Conservation (phyloP, 371 early-diverging fungal species). For the Mucor lusitanicus region DNA sequence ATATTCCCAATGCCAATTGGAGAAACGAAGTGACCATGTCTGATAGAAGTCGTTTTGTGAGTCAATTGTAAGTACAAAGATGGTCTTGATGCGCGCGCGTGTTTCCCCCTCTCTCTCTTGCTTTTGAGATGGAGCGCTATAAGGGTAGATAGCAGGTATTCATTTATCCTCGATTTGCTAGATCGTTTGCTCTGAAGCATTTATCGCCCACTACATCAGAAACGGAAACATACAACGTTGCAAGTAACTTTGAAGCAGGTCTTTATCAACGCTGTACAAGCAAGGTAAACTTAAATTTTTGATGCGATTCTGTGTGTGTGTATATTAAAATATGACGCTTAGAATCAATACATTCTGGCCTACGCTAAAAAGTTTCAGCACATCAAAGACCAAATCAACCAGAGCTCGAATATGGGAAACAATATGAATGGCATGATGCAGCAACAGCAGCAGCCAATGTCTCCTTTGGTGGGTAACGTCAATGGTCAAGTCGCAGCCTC, state of each 20-base stretch:
- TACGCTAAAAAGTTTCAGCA: conserved; percentile 40
- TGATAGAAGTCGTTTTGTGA: conserved; percentile 41
- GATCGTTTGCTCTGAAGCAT: conserved; percentile 36
- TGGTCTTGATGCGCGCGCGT: conserved; percentile 9
- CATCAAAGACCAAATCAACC: conserved; percentile 30
- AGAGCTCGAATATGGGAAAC: conserved; percentile 9
- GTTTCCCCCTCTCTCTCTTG: neutral
- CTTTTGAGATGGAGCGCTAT: neutral
- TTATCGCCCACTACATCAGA: conserved; percentile 41
- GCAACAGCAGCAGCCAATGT: conserved; percentile 32
- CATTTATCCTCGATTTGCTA: conserved; percentile 7
- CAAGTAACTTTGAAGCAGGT: conserved; percentile 42
- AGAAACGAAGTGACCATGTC: conserved; percentile 40
- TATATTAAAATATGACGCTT: neutral
- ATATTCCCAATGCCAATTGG: conserved; percentile 36
- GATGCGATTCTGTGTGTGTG: too few relatives aligned
- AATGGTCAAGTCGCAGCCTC: conserved; percentile 48
- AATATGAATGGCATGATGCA: conserved; percentile 18
- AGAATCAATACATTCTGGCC: conserved; percentile 46
- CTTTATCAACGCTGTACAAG: conserved; percentile 39
- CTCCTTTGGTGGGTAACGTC: conserved; percentile 33
- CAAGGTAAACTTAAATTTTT: conserved; percentile 30
- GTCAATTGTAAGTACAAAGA: conserved; percentile 38
- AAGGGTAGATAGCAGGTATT: neutral
- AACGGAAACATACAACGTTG: conserved; percentile 39